Percentiles rank a stretch among this genome's conserved stretches.
phyloP scores from a whole-genome alignment of 2,329 filamentous ascomycete genomes.

The Trichoderma cornu-damae region DNA sequence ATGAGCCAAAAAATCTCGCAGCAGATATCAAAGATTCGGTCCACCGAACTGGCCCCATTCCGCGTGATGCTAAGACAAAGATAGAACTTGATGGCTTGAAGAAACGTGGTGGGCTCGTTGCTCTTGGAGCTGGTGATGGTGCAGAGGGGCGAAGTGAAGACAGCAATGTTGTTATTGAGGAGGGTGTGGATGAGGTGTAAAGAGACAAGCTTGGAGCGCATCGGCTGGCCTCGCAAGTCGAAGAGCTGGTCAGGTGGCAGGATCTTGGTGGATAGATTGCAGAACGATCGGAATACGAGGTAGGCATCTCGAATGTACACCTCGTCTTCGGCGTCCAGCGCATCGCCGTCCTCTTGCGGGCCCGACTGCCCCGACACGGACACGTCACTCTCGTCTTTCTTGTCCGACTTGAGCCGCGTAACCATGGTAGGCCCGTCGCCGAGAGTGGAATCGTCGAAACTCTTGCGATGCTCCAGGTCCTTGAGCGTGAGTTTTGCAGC shows the following conservation, averaged over 20 bases:
- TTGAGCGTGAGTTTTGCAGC: conserved; percentile 59
- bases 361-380: conserved; percentile 52
- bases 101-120: conserved; percentile 81
- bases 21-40: conserved; percentile 88
- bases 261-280: conserved; percentile 91
- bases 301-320: conserved; percentile 97
- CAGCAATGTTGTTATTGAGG: conserved; percentile 84
- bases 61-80: conserved; percentile 90
- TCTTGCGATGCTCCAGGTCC: conserved; percentile 62
- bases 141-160: conserved; percentile 87
- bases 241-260: conserved; percentile 86
- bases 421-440: conserved; percentile 65
- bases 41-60: conserved; percentile 90
- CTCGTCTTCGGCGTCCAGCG: conserved; percentile 74
- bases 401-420: conserved; percentile 51
- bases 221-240: conserved; percentile 87
- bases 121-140: conserved; percentile 88
- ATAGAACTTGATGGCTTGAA: conserved; percentile 95
- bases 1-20: conserved; percentile 98
- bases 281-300: conserved; percentile 94
- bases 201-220: conserved; percentile 94
- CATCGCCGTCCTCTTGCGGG: conserved; percentile 53
- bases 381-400: conserved; percentile 34
- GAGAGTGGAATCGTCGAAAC: conserved; percentile 62
- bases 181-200: conserved; percentile 93